These are phyloP conservation scores for Calonectria pseudoreteaudii DNA, from an alignment of 2,329 filamentous ascomycete genomes.

Conservation along the genomic window DNA sequence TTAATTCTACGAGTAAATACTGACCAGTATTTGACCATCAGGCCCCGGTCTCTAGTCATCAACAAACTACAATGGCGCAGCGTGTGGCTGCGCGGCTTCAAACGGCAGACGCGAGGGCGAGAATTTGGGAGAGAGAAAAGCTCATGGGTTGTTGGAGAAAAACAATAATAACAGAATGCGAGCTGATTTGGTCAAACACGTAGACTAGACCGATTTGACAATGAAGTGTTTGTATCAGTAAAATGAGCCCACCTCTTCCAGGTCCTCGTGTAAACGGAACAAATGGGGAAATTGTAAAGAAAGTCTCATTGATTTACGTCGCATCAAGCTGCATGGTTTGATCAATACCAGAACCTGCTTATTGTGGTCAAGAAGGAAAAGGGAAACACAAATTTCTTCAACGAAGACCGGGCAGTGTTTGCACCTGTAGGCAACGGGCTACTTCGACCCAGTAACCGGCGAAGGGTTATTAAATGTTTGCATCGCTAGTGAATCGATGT, in stretches of 20 bases:
- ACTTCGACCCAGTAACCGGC: background rate
- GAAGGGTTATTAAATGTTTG: background rate
- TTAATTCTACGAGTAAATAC: too few species aligned
- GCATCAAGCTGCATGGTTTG: background rate
- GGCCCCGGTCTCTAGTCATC: too few species aligned
- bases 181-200: background rate
- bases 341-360: background rate
- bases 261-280: too few species aligned
- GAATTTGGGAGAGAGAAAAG: too few species aligned
- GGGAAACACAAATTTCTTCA: background rate
- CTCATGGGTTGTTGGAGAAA: too few species aligned
- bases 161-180: background rate
- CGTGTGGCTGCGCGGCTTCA: too few species aligned
- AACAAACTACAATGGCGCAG: too few species aligned
- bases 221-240: background rate
- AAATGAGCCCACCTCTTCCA: too few species aligned
- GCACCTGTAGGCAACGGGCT: background rate
- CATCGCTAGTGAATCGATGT: background rate
- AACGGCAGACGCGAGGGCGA: too few species aligned
- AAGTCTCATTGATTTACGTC: background rate
- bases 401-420: background rate
- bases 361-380: background rate
- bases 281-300: too few species aligned
- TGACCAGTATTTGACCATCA: too few species aligned
- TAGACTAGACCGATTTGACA: background rate